A percentile compares a stretch with the other conserved stretches of the same genome.
Conservation (phyloP, 2,329 filamentous ascomycete species). For the Scedosporium apiospermum region DNA sequence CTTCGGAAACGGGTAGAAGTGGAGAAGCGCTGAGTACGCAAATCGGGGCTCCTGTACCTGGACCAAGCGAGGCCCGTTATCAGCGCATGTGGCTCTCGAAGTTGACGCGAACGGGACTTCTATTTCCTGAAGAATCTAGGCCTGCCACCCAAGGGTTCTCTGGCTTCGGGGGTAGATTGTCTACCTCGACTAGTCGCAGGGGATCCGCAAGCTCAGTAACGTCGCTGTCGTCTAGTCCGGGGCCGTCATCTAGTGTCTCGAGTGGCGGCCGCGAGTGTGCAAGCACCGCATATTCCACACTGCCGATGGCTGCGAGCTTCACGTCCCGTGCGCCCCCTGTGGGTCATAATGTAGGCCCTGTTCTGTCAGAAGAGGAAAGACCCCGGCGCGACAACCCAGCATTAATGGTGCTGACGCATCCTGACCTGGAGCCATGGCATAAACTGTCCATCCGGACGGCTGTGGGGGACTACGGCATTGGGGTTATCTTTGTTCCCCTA, state of each 20-base stretch:
- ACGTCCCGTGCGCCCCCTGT: not conserved
- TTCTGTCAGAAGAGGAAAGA: conserved; percentile 12
- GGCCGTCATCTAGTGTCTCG: not conserved
- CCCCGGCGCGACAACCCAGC: conserved; percentile 15
- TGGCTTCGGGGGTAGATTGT: conserved; percentile 16
- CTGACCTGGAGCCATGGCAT: conserved; percentile 20
- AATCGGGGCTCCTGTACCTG: not conserved
- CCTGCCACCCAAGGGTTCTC: conserved; percentile 19
- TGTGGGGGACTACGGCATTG: conserved; percentile 18
- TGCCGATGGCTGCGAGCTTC: too few species aligned
- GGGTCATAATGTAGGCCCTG: conserved; percentile 2
- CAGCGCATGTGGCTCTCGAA: conserved; percentile 22
- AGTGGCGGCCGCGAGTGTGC: too few species aligned
- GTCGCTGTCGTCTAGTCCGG: not conserved
- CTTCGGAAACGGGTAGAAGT: not conserved
- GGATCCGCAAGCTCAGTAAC: conserved; percentile 15
- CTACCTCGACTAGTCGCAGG: conserved; percentile 15
- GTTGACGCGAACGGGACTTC: conserved; percentile 19
- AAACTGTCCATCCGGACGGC: conserved; percentile 15
- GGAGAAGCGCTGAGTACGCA: too few species aligned
- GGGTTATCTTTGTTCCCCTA: conserved; percentile 20
- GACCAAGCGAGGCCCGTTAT: conserved; percentile 16
- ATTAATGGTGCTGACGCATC: conserved; percentile 20
- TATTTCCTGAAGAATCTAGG: conserved; percentile 21
- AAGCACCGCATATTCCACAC: too few species aligned